Conservation (phyloP, 768 basidiomycete genomes). For the Phlebiopsis flavidoalba region DNA sequence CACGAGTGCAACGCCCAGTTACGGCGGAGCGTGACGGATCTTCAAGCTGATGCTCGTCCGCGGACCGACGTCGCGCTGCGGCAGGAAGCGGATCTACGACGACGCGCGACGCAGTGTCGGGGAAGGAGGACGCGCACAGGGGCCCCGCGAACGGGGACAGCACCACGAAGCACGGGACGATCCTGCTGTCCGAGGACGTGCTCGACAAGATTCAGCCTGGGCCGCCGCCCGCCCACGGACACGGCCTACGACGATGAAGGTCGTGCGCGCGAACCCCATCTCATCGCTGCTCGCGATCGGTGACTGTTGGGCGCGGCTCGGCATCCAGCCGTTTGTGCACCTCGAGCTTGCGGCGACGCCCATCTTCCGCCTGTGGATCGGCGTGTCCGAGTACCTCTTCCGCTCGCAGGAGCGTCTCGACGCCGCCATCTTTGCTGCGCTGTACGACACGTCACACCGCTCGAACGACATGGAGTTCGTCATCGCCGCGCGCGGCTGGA, state of each 20-base stretch:
- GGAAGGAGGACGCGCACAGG: constrained; percentile 28
- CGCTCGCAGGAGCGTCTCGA: constrained; percentile 58
- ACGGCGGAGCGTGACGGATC: constrained; percentile 74
- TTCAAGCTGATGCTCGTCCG: constrained; percentile 92
- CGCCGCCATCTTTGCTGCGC: constrained; percentile 66
- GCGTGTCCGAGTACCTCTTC: constrained; percentile 95
- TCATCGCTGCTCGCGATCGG: constrained; percentile 95
- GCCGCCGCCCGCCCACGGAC: constrained; percentile 30
- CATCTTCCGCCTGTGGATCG: constrained; percentile 93
- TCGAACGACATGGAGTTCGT: constrained; percentile 93
- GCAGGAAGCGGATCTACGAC: constrained; percentile 65
- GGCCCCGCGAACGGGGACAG: too few species aligned
- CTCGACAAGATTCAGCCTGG: constrained; percentile 89
- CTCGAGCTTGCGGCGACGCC: constrained; percentile 93
- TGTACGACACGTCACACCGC: constrained; percentile 74
- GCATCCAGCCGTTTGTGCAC: constrained; percentile 86
- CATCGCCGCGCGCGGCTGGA: constrained; percentile 91
- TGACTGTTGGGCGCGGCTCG: constrained; percentile 90
- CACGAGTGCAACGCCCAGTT: constrained; percentile 81
- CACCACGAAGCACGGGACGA: constrained; percentile 44
- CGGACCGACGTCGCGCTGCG: constrained; percentile 51
- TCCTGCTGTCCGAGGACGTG: constrained; percentile 78
- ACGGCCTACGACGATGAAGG: constrained; percentile 13
- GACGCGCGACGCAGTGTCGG: constrained; percentile 79
- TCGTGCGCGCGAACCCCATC: constrained; percentile 73